Percentiles rank a stretch among this genome's conserved stretches.
These are phyloP conservation scores for Penicillium salamii DNA, from an alignment of 495 filamentous ascomycete genomes.

Conservation along the genomic window DNA sequence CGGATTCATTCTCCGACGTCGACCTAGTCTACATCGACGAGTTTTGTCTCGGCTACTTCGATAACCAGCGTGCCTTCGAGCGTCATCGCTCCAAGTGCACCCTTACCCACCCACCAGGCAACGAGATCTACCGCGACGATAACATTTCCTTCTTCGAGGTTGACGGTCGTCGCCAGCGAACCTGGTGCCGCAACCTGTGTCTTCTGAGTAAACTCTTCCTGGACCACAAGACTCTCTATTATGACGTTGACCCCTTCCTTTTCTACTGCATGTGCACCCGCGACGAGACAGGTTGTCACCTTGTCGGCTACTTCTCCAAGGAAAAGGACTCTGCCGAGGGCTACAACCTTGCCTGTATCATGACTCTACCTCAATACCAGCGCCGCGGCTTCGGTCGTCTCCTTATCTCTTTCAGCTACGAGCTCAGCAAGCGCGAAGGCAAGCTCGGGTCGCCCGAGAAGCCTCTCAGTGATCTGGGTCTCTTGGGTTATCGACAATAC, in stretches of 20 bases:
- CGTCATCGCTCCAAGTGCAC: slow-evolving; percentile 90
- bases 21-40: slow-evolving; percentile 96
- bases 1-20: slow-evolving; percentile 77
- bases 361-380: slow-evolving; percentile 94
- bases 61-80: slow-evolving; percentile 69
- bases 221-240: slow-evolving; percentile 99
- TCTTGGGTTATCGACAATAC: slow-evolving; percentile 91
- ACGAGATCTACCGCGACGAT: slow-evolving; percentile 96
- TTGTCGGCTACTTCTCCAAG: slow-evolving; percentile 97
- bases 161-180: slow-evolving; percentile 89
- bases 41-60: slow-evolving; percentile 92
- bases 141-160: slow-evolving; percentile 96
- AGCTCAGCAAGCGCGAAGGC: slow-evolving; percentile 89
- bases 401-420: slow-evolving; percentile 96
- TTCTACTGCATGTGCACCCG: slow-evolving; percentile 97
- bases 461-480: slow-evolving; percentile 86
- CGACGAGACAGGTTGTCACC: slow-evolving; percentile 81
- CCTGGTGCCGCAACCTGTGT: slow-evolving; percentile 96
- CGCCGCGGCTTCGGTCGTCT: slow-evolving; percentile 89
- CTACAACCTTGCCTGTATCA: slow-evolving; percentile 97
- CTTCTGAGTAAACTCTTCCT: slow-evolving; percentile 93
- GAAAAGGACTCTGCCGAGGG: slow-evolving; percentile 95
- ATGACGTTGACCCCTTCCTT: slow-evolving; percentile 96
- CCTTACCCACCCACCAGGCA: slow-evolving; percentile 88
- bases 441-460: slow-evolving; percentile 96